Conservation (phyloP, 2,329 filamentous ascomycete genomes). For the Aspergillus sojae region DNA sequence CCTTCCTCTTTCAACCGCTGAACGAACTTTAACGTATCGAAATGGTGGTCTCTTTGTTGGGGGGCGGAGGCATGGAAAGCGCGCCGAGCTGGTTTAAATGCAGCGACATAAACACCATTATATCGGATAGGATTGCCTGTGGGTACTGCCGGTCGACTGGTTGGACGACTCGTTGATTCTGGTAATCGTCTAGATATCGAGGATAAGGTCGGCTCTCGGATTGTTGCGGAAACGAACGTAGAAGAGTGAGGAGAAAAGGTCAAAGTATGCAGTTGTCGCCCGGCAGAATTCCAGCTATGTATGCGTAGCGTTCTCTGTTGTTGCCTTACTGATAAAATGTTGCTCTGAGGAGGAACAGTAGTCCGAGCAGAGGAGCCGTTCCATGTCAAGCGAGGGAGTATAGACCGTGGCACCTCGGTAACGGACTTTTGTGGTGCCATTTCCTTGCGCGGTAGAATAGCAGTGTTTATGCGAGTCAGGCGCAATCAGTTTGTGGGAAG, state of each 20-base stretch:
- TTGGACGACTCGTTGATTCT: slow-evolving; percentile 10
- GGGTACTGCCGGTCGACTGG: slow-evolving; percentile 17
- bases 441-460: slow-evolving; percentile 7
- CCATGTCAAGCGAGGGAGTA: slow-evolving; percentile 47
- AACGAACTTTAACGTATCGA: slow-evolving; percentile 97
- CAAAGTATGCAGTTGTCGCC: slow-evolving; percentile 24
- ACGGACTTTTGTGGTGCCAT: slow-evolving; percentile 48
- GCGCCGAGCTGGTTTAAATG: slow-evolving; percentile 44
- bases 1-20: slow-evolving; percentile 86
- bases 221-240: slow-evolving; percentile 18
- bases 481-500: neutral
- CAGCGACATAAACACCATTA: slow-evolving; percentile 52
- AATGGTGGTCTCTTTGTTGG: slow-evolving; percentile 80
- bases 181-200: slow-evolving; percentile 26
- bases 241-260: slow-evolving; percentile 15
- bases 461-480: neutral
- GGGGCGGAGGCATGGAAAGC: slow-evolving; percentile 67
- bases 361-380: slow-evolving; percentile 40
- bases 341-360: slow-evolving; percentile 31
- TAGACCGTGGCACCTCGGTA: slow-evolving; percentile 46
- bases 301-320: slow-evolving; percentile 26
- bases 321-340: slow-evolving; percentile 25
- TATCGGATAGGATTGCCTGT: slow-evolving; percentile 42
- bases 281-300: slow-evolving; percentile 26
- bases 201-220: slow-evolving; percentile 19